Evolutionary conservation across 163 green algal species (phyloP), one percentile per base, ranked within the genome.

Genomic region (Chlorella variabilis): DNA sequence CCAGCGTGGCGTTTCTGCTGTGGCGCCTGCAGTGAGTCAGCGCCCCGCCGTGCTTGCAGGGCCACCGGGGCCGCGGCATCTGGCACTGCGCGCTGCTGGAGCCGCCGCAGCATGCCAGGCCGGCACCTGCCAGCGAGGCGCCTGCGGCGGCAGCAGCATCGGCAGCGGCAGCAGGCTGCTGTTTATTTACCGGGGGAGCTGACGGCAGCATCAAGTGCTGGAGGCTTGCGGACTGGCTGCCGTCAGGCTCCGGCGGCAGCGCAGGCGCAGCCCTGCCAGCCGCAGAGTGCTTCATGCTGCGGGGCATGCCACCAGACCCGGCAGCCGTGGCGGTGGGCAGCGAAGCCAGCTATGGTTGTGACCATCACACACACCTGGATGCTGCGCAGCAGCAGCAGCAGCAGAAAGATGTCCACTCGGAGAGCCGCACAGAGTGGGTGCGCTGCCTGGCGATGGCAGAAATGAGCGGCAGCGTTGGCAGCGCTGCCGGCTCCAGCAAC

Each of bases 121-220:
- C 15, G 18, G 54, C 23, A 29, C 20, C 18, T 29, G 54, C 7
- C 49, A 41, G 51, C 8, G 7, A 33, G 8, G 1, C 25, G 33
- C 11, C 18, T 1, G n/a, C 27, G 23, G 73, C 36, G 1, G 25
- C 36, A 6, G 71, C 39, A 39, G 56, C 73, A 1, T 54, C 73
- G 0, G 54, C 51, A 3, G 56, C 73, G 6, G 73, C 73, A 7
- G 54, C 36, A 0, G 18, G 54, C 36, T 80, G 38, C 3, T 27
- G 83, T 18, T 49, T 89, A 27, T n/a, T 83, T 21, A 92, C 85
- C 29, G 87, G 81, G 34, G 89, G 89, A 6, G 83, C 89, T 33
- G 89, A 92, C 69, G 76, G 77, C 31, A 81, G 71, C 58, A 70
- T 92, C 71, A 90, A 91, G 45, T 54, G 80, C 18, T 92, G 89